These are phyloP conservation scores for Teunomyces kruisii DNA, from an alignment of 805 yeast species.

Conservation along the genomic window DNA sequence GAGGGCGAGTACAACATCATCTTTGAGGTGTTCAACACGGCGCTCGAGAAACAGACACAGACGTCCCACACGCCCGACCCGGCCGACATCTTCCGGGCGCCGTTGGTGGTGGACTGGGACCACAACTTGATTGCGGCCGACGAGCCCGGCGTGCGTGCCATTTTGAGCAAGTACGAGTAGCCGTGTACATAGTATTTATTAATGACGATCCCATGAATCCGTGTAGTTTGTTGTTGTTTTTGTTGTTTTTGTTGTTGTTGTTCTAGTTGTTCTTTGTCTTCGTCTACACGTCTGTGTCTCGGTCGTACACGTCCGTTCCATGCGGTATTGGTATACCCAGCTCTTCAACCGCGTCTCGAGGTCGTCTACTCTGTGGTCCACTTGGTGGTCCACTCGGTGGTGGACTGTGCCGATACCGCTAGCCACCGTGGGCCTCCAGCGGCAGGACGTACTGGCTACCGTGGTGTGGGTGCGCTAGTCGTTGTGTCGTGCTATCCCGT, in stretches of 20 bases:
- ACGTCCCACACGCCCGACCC: constrained; percentile 26
- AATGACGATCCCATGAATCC: constrained; percentile 1
- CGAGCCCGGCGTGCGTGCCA: constrained; percentile 26
- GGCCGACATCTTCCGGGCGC: constrained; percentile 36
- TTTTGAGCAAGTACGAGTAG: constrained; percentile 30
- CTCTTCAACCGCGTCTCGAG: no score
- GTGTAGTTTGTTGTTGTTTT: not conserved
- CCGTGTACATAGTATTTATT: constrained; percentile 1
- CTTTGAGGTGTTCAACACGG: constrained; percentile 32
- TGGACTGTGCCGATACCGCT: no score
- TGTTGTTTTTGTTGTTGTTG: no score
- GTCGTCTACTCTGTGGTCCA: no score
- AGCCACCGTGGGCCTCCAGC: no score
- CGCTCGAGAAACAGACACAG: constrained; percentile 18
- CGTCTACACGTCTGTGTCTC: no score
- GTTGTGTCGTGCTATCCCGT: not conserved
- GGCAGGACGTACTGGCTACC: no score
- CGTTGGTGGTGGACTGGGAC: constrained; percentile 48
- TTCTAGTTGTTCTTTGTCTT: no score
- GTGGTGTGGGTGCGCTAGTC: not conserved
- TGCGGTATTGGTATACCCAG: no score
- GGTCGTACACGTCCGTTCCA: no score
- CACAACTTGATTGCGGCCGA: constrained; percentile 41
- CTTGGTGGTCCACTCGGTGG: no score
- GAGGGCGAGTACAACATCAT: constrained; percentile 40